A percentile compares a stretch with the other conserved stretches of the same genome.
Conservation (phyloP, 352 stramenopile genomes). For the Phytophthora brassicae region DNA sequence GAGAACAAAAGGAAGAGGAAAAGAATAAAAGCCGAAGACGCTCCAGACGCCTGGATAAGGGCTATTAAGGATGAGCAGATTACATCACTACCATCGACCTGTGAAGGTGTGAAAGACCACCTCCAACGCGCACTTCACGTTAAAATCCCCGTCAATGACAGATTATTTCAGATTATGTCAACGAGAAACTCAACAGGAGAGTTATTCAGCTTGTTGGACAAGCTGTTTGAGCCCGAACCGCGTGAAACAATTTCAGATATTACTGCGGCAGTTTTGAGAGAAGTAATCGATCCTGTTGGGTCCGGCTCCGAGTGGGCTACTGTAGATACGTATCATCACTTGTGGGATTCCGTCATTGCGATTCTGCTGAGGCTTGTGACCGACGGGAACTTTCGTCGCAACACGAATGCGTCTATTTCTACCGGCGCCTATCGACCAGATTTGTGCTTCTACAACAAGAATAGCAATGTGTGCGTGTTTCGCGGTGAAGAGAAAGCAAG, state of each 20-base stretch:
- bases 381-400: slow-evolving; percentile 12
- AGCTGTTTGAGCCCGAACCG: slow-evolving; percentile 22
- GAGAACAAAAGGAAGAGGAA: slow-evolving; percentile 17
- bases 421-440: slow-evolving; percentile 8
- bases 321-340: slow-evolving; percentile 15
- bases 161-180: slow-evolving; percentile 11
- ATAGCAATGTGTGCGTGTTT: slow-evolving; percentile 19
- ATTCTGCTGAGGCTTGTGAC: slow-evolving; percentile 6
- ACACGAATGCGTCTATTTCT: slow-evolving; percentile 12
- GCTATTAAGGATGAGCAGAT: slow-evolving; percentile 22
- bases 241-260: slow-evolving; percentile 11
- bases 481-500: slow-evolving; percentile 17
- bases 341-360: slow-evolving; percentile 22
- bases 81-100: slow-evolving; percentile 20
- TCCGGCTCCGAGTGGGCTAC: slow-evolving; percentile 10
- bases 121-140: slow-evolving; percentile 9
- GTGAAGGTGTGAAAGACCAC: slow-evolving; percentile 17
- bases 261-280: slow-evolving; percentile 2
- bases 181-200: slow-evolving; percentile 15
- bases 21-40: slow-evolving; percentile 10
- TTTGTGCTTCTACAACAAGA: slow-evolving; percentile 18
- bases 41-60: slow-evolving; percentile 15
- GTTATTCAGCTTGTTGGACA: slow-evolving; percentile 5
- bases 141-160: slow-evolving; percentile 18
- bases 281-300: slow-evolving; percentile 12